A percentile compares a stretch with the other conserved stretches of the same genome.
These are phyloP conservation scores for Xylogone sp. DNA, from an alignment of 2,329 filamentous ascomycete genomes.

Conservation along the genomic window DNA sequence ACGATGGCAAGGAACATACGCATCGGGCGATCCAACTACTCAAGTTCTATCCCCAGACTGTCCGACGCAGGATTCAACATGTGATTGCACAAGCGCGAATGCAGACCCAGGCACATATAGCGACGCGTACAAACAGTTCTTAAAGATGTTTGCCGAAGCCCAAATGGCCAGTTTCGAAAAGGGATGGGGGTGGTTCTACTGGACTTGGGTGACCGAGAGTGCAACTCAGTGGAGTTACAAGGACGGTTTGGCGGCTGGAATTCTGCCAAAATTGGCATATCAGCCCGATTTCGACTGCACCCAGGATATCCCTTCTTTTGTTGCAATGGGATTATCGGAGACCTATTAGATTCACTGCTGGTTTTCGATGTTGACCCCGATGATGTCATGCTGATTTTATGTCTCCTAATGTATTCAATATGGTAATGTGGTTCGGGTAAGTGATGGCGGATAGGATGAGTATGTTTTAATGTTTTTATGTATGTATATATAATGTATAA, in stretches of 20 bases:
- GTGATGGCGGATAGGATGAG: no score
- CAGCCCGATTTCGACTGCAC: constrained; percentile 66
- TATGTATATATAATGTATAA: no score
- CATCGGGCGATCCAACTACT: constrained; percentile 55
- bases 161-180: constrained; percentile 95
- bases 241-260: constrained; percentile 70
- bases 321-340: constrained; percentile 42
- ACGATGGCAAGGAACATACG: constrained; percentile 86
- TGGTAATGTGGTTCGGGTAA: no score
- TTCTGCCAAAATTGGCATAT: constrained; percentile 74
- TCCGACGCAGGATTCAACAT: constrained; percentile 61
- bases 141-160: constrained; percentile 87
- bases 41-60: constrained; percentile 68
- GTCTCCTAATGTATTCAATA: no score
- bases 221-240: constrained; percentile 92
- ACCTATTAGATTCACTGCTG: constrained; percentile 37
- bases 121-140: constrained; percentile 74
- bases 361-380: no score
- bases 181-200: constrained; percentile 98
- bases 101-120: constrained; percentile 66
- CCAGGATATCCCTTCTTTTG: constrained; percentile 49
- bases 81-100: constrained; percentile 74
- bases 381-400: no score
- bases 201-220: constrained; percentile 93
- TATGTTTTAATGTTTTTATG: no score